Evolutionary conservation across 2,329 filamentous ascomycete species (phyloP).

Genomic region (Aspergillus fructus): DNA sequence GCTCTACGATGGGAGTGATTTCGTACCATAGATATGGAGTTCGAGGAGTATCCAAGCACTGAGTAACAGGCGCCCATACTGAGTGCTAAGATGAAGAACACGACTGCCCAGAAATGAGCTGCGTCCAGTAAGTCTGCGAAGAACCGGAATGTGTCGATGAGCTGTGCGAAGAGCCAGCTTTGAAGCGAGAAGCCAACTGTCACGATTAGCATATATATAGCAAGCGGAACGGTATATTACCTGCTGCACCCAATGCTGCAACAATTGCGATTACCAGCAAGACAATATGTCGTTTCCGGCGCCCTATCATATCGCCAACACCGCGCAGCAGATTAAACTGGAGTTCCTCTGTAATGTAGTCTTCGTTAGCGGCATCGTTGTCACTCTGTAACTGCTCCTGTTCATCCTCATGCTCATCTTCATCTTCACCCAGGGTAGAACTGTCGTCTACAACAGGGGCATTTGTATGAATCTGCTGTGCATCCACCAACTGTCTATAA

Average conservation of each 20-base stretch:
- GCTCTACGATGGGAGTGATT: too few species aligned
- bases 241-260: slow-evolving; percentile 5
- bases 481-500: slow-evolving; percentile 56
- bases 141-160: slow-evolving; percentile 50
- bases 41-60: slow-evolving; percentile 45
- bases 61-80: slow-evolving; percentile 47
- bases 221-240: too few species aligned
- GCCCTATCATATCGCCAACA: too few species aligned
- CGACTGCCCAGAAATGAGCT: slow-evolving; percentile 53
- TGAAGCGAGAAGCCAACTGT: slow-evolving; percentile 31
- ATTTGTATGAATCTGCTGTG: slow-evolving; percentile 70
- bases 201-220: too few species aligned
- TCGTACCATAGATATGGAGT: slow-evolving; percentile 42
- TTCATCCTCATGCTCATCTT: too few species aligned
- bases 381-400: too few species aligned
- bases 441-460: neutral
- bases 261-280: too few species aligned
- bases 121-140: slow-evolving; percentile 37
- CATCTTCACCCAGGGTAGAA: neutral
- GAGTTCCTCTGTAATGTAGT: too few species aligned
- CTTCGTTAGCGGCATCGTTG: too few species aligned
- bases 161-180: slow-evolving; percentile 47
- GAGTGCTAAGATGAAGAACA: slow-evolving; percentile 57
- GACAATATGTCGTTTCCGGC: too few species aligned
- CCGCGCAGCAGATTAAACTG: too few species aligned